Percentiles rank a stretch among this genome's conserved stretches.
These are phyloP conservation scores for Alopecurus myosuroides DNA, from an alignment of 176 grass and related monocot genomes.

Conservation along the genomic window DNA sequence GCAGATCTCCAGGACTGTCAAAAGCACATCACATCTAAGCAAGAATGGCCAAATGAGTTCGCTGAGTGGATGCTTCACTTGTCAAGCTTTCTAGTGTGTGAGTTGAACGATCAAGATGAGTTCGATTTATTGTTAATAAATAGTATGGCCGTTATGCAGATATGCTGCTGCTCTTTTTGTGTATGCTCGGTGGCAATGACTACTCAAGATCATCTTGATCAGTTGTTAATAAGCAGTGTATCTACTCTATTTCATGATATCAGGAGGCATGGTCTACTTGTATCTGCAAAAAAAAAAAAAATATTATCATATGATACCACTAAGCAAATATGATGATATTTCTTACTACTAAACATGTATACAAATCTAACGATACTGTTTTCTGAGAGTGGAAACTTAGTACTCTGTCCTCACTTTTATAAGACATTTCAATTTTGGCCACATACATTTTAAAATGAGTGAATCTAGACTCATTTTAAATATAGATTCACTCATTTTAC, in stretches of 20 bases:
- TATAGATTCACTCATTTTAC: too few species aligned
- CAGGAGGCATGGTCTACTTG: background rate
- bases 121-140: background rate
- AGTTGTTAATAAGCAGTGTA: background rate
- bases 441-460: too few species aligned
- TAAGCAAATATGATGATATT: background rate
- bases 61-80: constrained; percentile 73
- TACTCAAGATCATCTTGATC: constrained; percentile 3
- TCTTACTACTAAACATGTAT: background rate
- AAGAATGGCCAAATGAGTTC: constrained; percentile 61
- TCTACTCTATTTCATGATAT: background rate
- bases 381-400: background rate
- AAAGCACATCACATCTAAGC: constrained; percentile 35
- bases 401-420: too few species aligned
- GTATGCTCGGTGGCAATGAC: background rate
- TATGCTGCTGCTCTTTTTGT: background rate
- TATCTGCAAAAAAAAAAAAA: background rate
- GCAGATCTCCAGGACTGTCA: constrained; percentile 40
- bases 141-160: background rate
- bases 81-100: constrained; percentile 59
- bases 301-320: background rate
- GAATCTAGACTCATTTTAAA: too few species aligned
- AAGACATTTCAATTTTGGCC: too few species aligned
- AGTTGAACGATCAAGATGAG: constrained; percentile 12
- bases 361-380: background rate